Base-by-base conservation (phyloP, 345 rosid genomes). In the Punica granatum region DNA sequence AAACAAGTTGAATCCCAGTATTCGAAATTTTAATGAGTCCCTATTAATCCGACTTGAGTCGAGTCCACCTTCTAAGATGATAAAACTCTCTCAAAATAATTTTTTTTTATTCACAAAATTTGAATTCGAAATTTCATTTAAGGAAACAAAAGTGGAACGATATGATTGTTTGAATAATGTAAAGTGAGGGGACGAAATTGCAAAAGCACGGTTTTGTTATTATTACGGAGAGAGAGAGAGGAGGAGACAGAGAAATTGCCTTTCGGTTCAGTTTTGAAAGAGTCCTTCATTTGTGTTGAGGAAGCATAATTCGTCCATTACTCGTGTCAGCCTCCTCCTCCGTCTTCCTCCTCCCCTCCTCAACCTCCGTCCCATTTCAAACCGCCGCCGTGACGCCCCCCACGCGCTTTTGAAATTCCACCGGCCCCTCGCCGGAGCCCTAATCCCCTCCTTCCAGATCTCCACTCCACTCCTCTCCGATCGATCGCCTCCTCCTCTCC, bases 401-500 rank as follows among this genome's bases (percentile, higher is more conserved):
- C 1, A 7, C 14, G 0, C 6, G 61, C 61, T 30, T 4, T 26
- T 26, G 18, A 14, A 56, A n/a, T 28, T n/a, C 61, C 6, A 13
- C 34, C 61, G 61, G 58, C 58, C 28, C 51, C 58, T 25, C 30
- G 58, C 30, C 58, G 58, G 58, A 51, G n/a, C 58, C 58, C 61
- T 56, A 26, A 26, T 56, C 61, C 19, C 31, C 61, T 6, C 11
- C 26, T 8, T 13, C 34, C 61, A 3, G 32, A 56, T 56, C 61
- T 56, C 61, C 34, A 33, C 5, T 37, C 41, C 11, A 4, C 41
- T 30, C 61, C 18, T 7, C 13, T 56, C 61, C 21, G 61, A 56
- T 56, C 61, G 61, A 30, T 13, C 33, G 18, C 18, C 34, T 51
- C 30, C 28, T 14, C 54, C 14, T 23, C 19, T 25, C 51, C 21